Evolutionary conservation across 208 protist species (phyloP).

Genomic region (Blastocrithidia nonstop): DNA sequence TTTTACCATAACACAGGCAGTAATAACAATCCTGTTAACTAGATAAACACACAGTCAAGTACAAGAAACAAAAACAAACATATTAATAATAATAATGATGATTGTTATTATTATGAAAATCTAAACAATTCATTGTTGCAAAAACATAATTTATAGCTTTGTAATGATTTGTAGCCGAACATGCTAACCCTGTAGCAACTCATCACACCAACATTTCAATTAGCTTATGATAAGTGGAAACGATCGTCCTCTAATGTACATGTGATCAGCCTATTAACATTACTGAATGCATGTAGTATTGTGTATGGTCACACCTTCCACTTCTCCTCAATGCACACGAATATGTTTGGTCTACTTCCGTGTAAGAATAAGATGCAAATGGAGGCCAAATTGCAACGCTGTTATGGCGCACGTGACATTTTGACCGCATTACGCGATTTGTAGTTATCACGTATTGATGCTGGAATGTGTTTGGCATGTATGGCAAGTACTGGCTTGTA

Average conservation of each 20-base stretch:
- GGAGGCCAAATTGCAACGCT: slow-evolving; percentile 80
- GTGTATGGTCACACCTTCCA: slow-evolving; percentile 42
- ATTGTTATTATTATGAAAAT: too few relatives aligned
- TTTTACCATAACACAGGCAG: too few relatives aligned
- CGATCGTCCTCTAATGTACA: slow-evolving; percentile 11
- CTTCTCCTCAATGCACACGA: slow-evolving; percentile 28
- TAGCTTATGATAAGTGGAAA: slow-evolving; percentile 39
- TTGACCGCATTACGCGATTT: slow-evolving; percentile 30
- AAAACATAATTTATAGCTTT: too few relatives aligned
- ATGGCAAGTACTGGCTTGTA: slow-evolving; percentile 70
- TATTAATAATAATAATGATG: too few relatives aligned
- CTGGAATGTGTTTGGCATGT: slow-evolving; percentile 51
- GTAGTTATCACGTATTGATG: slow-evolving; percentile 52
- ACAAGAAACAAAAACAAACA: too few relatives aligned
- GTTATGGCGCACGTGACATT: slow-evolving; percentile 40
- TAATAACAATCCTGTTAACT: too few relatives aligned
- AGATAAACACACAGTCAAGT: too few relatives aligned
- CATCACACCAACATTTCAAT: slow-evolving; percentile 20
- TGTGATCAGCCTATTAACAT: slow-evolving; percentile 37
- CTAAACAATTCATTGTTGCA: too few relatives aligned
- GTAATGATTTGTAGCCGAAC: too few relatives aligned
- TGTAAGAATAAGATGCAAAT: slow-evolving; percentile 69
- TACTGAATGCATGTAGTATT: slow-evolving; percentile 34
- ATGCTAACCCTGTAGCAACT: too few relatives aligned
- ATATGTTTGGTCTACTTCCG: slow-evolving; percentile 52